Evolutionary conservation across 768 basidiomycete genomes (phyloP).

Genomic region (Podaxis sp.): DNA sequence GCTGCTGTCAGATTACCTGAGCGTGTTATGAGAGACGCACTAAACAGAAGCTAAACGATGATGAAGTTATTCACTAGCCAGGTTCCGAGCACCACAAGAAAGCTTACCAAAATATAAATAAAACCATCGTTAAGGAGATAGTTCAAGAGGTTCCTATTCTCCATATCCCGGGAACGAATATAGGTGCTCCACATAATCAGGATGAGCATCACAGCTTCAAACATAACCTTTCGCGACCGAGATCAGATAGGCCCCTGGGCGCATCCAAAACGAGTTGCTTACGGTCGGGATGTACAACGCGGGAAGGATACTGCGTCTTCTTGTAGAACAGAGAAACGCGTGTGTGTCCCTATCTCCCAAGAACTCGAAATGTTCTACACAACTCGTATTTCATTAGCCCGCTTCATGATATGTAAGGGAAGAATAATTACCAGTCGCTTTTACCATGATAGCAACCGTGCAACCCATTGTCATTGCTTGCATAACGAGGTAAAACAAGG

Average conservation of each 20-base stretch:
- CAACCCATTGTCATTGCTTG: slow-evolving; percentile 5
- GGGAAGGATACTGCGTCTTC: slow-evolving; percentile 4
- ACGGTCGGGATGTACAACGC: background rate
- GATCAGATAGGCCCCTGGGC: background rate
- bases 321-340: background rate
- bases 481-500: slow-evolving; percentile 2
- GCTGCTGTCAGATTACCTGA: background rate
- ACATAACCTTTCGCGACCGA: background rate
- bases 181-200: slow-evolving; percentile 3
- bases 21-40: background rate
- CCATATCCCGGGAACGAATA: background rate
- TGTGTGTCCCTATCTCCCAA: background rate
- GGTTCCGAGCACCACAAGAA: background rate
- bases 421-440: background rate
- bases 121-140: slow-evolving; percentile 8
- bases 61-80: background rate
- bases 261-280: background rate
- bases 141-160: background rate
- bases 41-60: slow-evolving; percentile 2
- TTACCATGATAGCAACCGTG: slow-evolving; percentile 4
- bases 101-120: slow-evolving; percentile 6
- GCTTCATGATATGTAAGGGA: background rate
- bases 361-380: background rate
- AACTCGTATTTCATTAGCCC: background rate
- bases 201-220: slow-evolving; percentile 9